Evolutionary conservation across 2,329 filamentous ascomycete genomes (phyloP).

Genomic region (Dothidotthia symphoricarpi): DNA sequence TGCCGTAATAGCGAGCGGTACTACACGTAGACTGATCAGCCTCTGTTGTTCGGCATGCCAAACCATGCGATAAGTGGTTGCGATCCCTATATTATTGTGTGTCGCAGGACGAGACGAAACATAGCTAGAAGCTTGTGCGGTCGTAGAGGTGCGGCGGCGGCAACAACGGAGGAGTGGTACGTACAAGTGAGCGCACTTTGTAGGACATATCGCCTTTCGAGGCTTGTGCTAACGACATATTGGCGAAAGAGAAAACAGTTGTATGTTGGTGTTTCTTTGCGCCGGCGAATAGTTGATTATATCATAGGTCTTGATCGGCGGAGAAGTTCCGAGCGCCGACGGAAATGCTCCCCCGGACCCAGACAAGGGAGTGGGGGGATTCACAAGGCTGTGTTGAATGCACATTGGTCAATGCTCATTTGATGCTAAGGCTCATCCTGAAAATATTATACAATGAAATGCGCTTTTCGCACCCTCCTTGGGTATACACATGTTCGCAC

Average conservation of each 20-base stretch:
- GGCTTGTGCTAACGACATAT: conserved; percentile 39
- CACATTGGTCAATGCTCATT: conserved; percentile 1
- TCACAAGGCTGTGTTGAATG: neutral
- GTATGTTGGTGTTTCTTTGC: conserved; percentile 13
- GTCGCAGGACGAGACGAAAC: neutral
- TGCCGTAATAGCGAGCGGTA: conserved; percentile 90
- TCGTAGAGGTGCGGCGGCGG: conserved; percentile 6
- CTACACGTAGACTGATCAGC: conserved; percentile 46
- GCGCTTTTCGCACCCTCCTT: conserved; percentile 4
- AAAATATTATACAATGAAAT: conserved; percentile 5
- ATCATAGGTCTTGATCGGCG: conserved; percentile 34
- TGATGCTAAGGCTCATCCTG: conserved; percentile 1
- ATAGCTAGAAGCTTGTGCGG: no score
- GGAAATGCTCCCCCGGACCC: conserved; percentile 5
- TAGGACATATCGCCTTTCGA: conserved; percentile 40
- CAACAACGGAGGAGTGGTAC: conserved; percentile 12
- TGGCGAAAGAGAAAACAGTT: conserved; percentile 4
- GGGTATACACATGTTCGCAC: conserved; percentile 10
- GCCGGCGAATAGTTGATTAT: conserved; percentile 39
- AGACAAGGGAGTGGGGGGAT: neutral
- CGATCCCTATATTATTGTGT: neutral
- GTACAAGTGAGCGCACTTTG: conserved; percentile 43
- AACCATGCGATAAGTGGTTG: no score
- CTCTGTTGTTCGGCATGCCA: no score
- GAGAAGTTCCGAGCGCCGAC: conserved; percentile 30